phyloP scores from a whole-genome alignment of 441 rosid genomes.

The Adansonia rubrostipa region DNA sequence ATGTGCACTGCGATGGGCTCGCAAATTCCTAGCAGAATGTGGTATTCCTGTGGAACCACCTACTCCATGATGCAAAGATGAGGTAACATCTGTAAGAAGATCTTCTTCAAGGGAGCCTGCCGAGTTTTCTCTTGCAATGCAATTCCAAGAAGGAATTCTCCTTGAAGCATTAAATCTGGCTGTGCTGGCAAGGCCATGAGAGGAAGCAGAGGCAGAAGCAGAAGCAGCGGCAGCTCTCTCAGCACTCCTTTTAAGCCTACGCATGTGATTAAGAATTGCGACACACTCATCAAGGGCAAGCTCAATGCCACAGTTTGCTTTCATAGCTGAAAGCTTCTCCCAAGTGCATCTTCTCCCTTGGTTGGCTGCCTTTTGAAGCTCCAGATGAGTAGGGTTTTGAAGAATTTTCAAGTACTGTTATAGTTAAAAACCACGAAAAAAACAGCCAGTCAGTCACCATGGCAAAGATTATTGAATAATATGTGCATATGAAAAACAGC shows the following conservation, averaged over 20 bases:
- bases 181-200: constrained; percentile 59
- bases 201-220: constrained; percentile 74
- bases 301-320: constrained; percentile 96
- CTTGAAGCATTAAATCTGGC: constrained; percentile 74
- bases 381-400: constrained; percentile 78
- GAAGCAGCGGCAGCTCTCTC: constrained; percentile 83
- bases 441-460: neutral
- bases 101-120: constrained; percentile 89
- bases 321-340: constrained; percentile 98
- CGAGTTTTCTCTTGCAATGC: constrained; percentile 94
- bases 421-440: constrained; percentile 14
- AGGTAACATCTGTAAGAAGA: constrained; percentile 51
- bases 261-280: constrained; percentile 91
- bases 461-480: neutral
- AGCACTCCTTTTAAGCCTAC: constrained; percentile 89
- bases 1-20: constrained; percentile 39
- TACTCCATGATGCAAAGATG: constrained; percentile 55
- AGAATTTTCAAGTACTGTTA: constrained; percentile 80
- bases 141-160: constrained; percentile 98
- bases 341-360: constrained; percentile 98
- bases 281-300: constrained; percentile 96
- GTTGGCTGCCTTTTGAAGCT: constrained; percentile 91
- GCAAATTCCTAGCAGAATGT: constrained; percentile 49
- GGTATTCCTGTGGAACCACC: constrained; percentile 41
- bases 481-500: neutral